These are phyloP conservation scores for Heterobasidion occidentale DNA, from an alignment of 1,284 basidiomycete species.

Conservation along the genomic window DNA sequence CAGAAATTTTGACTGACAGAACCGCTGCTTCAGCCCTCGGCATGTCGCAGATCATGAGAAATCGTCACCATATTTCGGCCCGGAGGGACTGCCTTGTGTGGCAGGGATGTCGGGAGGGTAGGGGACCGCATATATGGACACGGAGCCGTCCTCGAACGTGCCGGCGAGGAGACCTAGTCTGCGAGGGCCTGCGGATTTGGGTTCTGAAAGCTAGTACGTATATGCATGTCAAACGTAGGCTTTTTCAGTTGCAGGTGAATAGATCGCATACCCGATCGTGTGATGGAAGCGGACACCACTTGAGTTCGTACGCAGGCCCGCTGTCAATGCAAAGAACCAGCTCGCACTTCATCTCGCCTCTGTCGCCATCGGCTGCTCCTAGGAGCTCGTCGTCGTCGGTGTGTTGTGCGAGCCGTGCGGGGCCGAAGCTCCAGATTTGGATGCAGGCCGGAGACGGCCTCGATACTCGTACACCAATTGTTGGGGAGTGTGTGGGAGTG, in stretches of 20 bases:
- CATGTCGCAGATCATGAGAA: no score
- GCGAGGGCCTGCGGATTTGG: constrained; percentile 21
- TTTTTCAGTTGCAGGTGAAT: background rate
- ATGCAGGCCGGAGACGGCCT: constrained; percentile 54
- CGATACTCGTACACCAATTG: constrained; percentile 44
- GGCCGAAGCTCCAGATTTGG: constrained; percentile 56
- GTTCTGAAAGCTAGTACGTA: constrained; percentile 3
- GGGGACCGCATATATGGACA: constrained; percentile 72
- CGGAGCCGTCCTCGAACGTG: constrained; percentile 76
- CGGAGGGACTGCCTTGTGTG: constrained; percentile 16
- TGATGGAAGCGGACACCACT: constrained; percentile 85
- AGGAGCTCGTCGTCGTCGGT: background rate
- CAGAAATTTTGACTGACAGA: constrained; percentile 44
- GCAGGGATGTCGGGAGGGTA: constrained; percentile 50
- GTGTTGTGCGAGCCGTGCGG: constrained; percentile 14
- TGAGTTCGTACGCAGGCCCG: constrained; percentile 69
- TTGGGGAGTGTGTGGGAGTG: constrained; percentile 47
- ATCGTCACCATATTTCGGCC: constrained; percentile 33
- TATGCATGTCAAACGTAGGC: background rate
- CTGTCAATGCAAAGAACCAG: constrained; percentile 72
- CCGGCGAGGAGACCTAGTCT: constrained; percentile 81
- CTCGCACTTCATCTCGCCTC: constrained; percentile 54
- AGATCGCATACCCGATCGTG: constrained; percentile 38
- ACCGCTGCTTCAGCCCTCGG: no score
- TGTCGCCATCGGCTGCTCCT: constrained; percentile 8